phyloP scores from a whole-genome alignment of 2,329 filamentous ascomycete species.

The Clonostachys rhizophaga region DNA sequence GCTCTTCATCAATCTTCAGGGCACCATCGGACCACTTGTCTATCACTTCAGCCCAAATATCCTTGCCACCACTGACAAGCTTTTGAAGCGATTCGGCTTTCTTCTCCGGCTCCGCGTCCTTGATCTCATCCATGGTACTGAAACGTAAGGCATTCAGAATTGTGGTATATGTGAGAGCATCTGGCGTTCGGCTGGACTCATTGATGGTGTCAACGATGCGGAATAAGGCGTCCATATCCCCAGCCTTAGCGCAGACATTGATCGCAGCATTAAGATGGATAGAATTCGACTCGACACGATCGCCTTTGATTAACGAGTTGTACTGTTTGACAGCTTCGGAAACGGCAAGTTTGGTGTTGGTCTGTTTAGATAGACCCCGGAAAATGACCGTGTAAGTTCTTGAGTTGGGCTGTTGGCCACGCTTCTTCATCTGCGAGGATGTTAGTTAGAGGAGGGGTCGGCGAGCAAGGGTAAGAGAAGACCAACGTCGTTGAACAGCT shows the following conservation, averaged over 20 bases:
- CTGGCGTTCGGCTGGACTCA: constrained; percentile 59
- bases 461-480: not conserved
- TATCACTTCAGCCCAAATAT: constrained; percentile 78
- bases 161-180: constrained; percentile 68
- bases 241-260: constrained; percentile 69
- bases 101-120: constrained; percentile 19
- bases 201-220: constrained; percentile 69
- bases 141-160: constrained; percentile 72
- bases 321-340: constrained; percentile 71
- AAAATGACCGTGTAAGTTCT: constrained; percentile 84
- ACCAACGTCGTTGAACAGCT: constrained; percentile 76
- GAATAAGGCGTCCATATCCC: constrained; percentile 78
- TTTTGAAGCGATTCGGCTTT: constrained; percentile 24
- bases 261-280: constrained; percentile 89
- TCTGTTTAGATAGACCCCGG: constrained; percentile 62
- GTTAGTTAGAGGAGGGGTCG: not conserved
- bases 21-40: constrained; percentile 69
- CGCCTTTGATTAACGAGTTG: constrained; percentile 62
- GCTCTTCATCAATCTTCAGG: constrained; percentile 68
- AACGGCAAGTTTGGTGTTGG: constrained; percentile 55
- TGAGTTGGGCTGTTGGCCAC: constrained; percentile 72
- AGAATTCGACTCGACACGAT: constrained; percentile 61
- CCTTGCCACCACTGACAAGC: constrained; percentile 61
- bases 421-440: constrained; percentile 80
- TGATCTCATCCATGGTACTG: constrained; percentile 14